A percentile compares a stretch with the other conserved stretches of the same genome.
phyloP scores from a whole-genome alignment of 257 asterid species.

The Nicotiana attenuata region DNA sequence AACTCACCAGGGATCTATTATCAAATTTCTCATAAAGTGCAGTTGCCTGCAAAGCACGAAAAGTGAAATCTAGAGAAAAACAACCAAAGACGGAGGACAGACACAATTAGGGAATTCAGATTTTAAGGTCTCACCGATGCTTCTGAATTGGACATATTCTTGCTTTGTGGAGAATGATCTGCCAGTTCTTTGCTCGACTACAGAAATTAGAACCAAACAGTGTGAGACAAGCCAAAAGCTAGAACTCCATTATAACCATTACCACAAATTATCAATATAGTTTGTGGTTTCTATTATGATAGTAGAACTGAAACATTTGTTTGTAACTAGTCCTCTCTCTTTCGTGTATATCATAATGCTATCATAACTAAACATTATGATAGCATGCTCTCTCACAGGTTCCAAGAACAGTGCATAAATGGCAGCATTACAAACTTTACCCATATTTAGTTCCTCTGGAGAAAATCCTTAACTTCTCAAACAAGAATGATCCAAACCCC shows the following conservation, averaged over 20 bases:
- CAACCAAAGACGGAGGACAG: neutral
- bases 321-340: too few relatives aligned
- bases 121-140: constrained; percentile 24
- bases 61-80: neutral
- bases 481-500: too few relatives aligned
- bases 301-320: too few relatives aligned
- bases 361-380: too few relatives aligned
- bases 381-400: too few relatives aligned
- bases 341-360: too few relatives aligned
- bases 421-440: too few relatives aligned
- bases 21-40: constrained; percentile 17
- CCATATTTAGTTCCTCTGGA: too few relatives aligned
- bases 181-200: constrained; percentile 28
- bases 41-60: constrained; percentile 26
- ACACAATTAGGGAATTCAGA: neutral
- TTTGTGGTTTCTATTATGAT: too few relatives aligned
- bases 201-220: constrained; percentile 1
- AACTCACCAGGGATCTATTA: constrained; percentile 62
- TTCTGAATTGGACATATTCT: constrained; percentile 25
- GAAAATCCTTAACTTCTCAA: too few relatives aligned
- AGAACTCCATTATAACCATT: constrained; percentile 22
- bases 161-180: constrained; percentile 20
- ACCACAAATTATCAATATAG: neutral
- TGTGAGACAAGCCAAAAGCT: neutral
- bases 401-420: too few relatives aligned